Evolutionary conservation across 2,329 filamentous ascomycete species (phyloP).

Genomic region (Elsinoe ampelina): DNA sequence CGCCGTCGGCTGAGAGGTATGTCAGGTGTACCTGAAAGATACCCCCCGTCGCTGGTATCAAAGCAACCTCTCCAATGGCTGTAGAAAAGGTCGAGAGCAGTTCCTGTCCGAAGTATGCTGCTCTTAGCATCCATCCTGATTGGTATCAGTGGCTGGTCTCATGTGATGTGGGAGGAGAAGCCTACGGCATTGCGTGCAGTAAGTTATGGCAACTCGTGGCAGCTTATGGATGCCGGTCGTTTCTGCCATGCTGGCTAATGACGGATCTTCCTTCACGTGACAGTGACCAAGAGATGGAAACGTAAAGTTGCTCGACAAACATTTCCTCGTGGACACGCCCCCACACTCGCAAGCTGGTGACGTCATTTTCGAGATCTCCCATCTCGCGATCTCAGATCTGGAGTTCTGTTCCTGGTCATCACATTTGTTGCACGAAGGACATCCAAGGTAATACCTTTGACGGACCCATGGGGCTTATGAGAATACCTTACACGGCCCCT

Average conservation of each 20-base stretch:
- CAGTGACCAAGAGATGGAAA: not conserved
- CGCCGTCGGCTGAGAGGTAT: conserved; percentile 20
- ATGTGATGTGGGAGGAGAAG: conserved; percentile 16
- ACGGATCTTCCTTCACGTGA: no score
- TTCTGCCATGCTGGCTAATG: not conserved
- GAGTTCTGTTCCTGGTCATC: not conserved
- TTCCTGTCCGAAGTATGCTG: conserved; percentile 75
- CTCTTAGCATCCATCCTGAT: conserved; percentile 25
- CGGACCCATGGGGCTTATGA: conserved; percentile 47
- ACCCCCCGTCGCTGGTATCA: conserved; percentile 78
- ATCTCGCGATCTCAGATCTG: conserved; percentile 10
- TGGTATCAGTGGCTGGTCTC: conserved; percentile 6
- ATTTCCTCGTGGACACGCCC: no score
- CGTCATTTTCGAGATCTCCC: conserved; percentile 5
- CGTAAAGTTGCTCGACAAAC: not conserved
- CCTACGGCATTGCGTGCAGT: conserved; percentile 78
- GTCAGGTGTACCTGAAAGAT: conserved; percentile 66
- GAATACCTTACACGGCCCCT: conserved; percentile 83
- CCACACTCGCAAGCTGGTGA: not conserved
- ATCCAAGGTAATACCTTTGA: not conserved
- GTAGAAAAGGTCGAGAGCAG: conserved; percentile 86
- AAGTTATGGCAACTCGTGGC: conserved; percentile 77
- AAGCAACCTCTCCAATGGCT: conserved; percentile 73
- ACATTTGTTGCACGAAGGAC: not conserved
- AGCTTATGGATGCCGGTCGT: conserved; percentile 27